Evolutionary conservation across 345 rosid species (phyloP).

Genomic region (thale cress (Arabidopsis thaliana)): TAIR10.1 NC_003074.8:18947501-18948000

Average conservation of each 20-base stretch:
- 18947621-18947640: background rate
- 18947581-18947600: constrained; percentile 14
- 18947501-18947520: background rate
- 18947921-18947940: constrained; percentile 41
- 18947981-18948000: constrained; percentile 45
- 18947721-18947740: constrained; percentile 16
- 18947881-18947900: constrained; percentile 48
- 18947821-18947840: constrained; percentile 75
- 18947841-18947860: constrained; percentile 69
- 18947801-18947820: constrained; percentile 76
- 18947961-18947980: constrained; percentile 35
- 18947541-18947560: background rate
- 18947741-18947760: background rate
- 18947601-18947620: background rate
- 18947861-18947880: constrained; percentile 45
- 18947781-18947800: constrained; percentile 72
- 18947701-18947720: constrained; percentile 13
- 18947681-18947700: constrained; percentile 14
- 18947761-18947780: constrained; percentile 67
- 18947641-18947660: constrained; percentile 9
- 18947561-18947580: background rate
- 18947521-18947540: background rate
- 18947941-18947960: constrained; percentile 29
- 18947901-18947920: constrained; percentile 30
- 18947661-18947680: constrained; percentile 9